A percentile compares a stretch with the other conserved stretches of the same genome.
Conservation (phyloP, 192 early-diverging fungal genomes). For the Coemansia nantahalensis region DNA sequence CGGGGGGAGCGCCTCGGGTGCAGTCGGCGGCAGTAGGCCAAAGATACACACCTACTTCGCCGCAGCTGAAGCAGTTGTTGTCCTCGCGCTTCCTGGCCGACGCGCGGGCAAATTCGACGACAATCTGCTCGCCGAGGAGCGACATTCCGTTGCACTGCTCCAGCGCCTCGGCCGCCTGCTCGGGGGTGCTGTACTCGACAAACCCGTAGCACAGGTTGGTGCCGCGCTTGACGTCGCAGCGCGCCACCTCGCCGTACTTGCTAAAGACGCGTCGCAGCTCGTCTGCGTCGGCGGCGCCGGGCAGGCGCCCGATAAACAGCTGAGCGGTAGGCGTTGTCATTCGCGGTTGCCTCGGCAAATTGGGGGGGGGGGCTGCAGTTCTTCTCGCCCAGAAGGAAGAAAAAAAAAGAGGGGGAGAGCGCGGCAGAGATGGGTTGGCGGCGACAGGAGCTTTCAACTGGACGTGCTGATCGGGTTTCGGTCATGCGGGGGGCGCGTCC, state of each 20-base stretch:
- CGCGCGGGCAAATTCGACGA: conserved; percentile 40
- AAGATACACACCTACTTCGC: conserved; percentile 26
- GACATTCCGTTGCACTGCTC: conserved; percentile 30
- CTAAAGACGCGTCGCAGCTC: conserved; percentile 39
- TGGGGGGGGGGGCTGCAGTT: background rate
- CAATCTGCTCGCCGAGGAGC: conserved; percentile 34
- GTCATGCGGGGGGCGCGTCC: too few relatives aligned
- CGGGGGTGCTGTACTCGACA: conserved; percentile 21
- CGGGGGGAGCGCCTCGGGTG: too few relatives aligned
- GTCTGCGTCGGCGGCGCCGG: conserved; percentile 15
- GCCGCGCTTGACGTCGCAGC: conserved; percentile 43
- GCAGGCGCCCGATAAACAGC: conserved; percentile 47
- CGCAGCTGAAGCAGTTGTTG: conserved; percentile 47
- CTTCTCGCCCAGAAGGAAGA: background rate
- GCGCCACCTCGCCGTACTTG: conserved; percentile 36
- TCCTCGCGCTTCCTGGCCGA: conserved; percentile 30
- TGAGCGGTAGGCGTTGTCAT: conserved; percentile 4
- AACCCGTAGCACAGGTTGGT: conserved; percentile 32
- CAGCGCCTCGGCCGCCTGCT: conserved; percentile 18
- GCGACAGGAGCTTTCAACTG: too few relatives aligned
- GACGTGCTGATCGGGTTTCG: too few relatives aligned
- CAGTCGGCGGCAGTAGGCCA: too few relatives aligned
- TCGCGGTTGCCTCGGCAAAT: too few relatives aligned
- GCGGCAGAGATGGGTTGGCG: background rate
- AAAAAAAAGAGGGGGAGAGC: background rate